phyloP scores from a whole-genome alignment of 164 flowering plant genomes.

The Vitis rotundifolia region DNA sequence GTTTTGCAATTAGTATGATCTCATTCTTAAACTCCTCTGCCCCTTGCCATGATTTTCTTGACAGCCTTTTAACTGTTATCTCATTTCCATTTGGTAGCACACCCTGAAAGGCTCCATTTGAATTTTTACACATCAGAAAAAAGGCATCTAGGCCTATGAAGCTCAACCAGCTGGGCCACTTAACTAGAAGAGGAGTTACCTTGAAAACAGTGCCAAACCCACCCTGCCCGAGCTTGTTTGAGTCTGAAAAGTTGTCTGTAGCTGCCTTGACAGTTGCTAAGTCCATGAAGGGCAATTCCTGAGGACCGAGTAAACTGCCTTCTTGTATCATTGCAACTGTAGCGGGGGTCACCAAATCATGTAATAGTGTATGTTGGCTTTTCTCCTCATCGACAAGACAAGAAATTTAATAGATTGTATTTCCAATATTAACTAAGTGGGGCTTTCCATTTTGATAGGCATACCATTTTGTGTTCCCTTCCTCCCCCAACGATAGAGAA shows the following conservation, averaged over 20 bases:
- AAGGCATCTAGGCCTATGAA: too few relatives aligned
- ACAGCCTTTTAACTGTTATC: constrained; percentile 31
- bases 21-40: too few relatives aligned
- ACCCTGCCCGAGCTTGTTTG: constrained; percentile 38
- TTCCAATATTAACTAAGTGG: too few relatives aligned
- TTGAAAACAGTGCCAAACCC: constrained; percentile 23
- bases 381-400: constrained; percentile 1
- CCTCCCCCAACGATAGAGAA: background rate
- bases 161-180: too few relatives aligned
- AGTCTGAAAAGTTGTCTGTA: constrained; percentile 27
- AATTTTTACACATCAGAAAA: too few relatives aligned
- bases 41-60: constrained; percentile 24
- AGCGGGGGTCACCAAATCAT: background rate
- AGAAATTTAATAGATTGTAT: too few relatives aligned
- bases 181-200: too few relatives aligned
- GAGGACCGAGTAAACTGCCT: constrained; percentile 1
- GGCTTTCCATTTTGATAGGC: background rate
- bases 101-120: constrained; percentile 11
- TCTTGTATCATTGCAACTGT: background rate
- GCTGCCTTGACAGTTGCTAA: constrained; percentile 17
- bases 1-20: too few relatives aligned
- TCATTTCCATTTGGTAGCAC: constrained; percentile 13
- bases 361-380: background rate
- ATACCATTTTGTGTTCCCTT: constrained; percentile 7
- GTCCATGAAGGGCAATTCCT: constrained; percentile 19